A percentile compares a stretch with the other conserved stretches of the same genome.
Evolutionary conservation across 2,329 filamentous ascomycete genomes (phyloP).

Genomic region (Sphaceloma murrayae): DNA sequence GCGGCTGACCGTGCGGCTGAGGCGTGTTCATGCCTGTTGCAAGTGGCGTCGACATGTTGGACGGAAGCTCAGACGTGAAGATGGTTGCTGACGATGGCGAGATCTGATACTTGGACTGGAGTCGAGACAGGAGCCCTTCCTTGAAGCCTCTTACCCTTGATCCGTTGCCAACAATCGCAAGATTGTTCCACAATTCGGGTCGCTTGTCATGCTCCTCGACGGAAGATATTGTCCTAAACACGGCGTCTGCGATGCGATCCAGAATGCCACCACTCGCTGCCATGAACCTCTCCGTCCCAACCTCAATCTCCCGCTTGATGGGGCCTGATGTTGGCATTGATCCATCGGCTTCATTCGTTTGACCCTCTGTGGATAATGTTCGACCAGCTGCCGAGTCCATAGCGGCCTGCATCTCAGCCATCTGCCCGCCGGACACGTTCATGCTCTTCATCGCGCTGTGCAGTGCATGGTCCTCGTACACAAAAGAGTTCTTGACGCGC

Average conservation of each 20-base stretch:
- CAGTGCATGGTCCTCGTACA: conserved; percentile 58
- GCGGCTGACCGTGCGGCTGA: conserved; percentile 42
- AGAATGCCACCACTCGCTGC: conserved; percentile 58
- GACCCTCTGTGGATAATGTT: conserved; percentile 19
- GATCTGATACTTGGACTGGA: conserved; percentile 75
- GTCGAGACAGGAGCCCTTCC: conserved; percentile 72
- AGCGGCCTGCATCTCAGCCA: conserved; percentile 44
- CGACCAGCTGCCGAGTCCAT: conserved; percentile 30
- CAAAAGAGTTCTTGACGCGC: conserved; percentile 58
- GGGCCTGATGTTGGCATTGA: conserved; percentile 26
- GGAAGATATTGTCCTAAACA: conserved; percentile 73
- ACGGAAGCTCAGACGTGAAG: conserved; percentile 93
- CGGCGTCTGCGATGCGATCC: conserved; percentile 71
- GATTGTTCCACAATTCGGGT: conserved; percentile 78
- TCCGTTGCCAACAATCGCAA: conserved; percentile 88
- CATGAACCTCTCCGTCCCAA: conserved; percentile 65
- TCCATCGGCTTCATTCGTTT: conserved; percentile 19
- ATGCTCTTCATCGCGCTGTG: conserved; percentile 46
- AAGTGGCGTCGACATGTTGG: conserved; percentile 80
- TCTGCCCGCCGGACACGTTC: conserved; percentile 37
- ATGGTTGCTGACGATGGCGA: conserved; percentile 90
- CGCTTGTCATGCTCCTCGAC: conserved; percentile 80
- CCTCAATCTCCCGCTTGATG: conserved; percentile 56
- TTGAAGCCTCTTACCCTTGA: conserved; percentile 66
- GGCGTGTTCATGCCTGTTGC: conserved; percentile 90